phyloP scores from a whole-genome alignment of 169 alveolate species.

The Eimeria brunetti region DNA sequence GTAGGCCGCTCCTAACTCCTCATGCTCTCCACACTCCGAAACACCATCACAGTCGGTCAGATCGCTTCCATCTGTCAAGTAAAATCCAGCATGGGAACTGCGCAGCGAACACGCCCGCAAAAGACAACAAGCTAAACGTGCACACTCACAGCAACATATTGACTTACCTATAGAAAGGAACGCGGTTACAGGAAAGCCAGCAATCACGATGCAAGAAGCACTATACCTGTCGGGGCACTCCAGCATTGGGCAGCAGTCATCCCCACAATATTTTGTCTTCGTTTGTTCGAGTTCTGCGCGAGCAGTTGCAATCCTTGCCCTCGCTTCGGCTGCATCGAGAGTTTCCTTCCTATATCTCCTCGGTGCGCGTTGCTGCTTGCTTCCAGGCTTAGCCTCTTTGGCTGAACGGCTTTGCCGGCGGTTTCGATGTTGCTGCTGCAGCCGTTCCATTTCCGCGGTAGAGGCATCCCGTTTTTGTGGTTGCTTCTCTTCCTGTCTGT shows the following conservation, averaged over 20 bases:
- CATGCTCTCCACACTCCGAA: background rate
- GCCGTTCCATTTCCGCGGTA: slow-evolving; percentile 20
- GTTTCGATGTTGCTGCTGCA: slow-evolving; percentile 66
- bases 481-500: slow-evolving; percentile 36
- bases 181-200: background rate
- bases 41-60: slow-evolving; percentile 51
- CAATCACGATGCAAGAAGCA: background rate
- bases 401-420: slow-evolving; percentile 31
- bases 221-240: slow-evolving; percentile 57
- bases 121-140: background rate
- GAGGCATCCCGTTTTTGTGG: background rate
- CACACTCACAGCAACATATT: background rate
- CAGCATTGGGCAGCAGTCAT: slow-evolving; percentile 34
- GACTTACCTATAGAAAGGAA: background rate
- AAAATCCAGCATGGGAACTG: slow-evolving; percentile 71
- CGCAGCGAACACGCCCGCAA: background rate
- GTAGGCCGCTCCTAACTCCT: background rate
- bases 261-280: slow-evolving; percentile 61
- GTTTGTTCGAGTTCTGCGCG: slow-evolving; percentile 48
- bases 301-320: slow-evolving; percentile 42
- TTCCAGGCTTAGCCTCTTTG: background rate
- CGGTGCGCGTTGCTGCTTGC: slow-evolving; percentile 31
- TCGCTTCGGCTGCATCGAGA: slow-evolving; percentile 42
- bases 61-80: slow-evolving; percentile 66
- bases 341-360: background rate